Percentiles rank a stretch among this genome's conserved stretches.
Evolutionary conservation across 192 early-diverging fungal genomes (phyloP).

Genomic region (Coemansia sp.): DNA sequence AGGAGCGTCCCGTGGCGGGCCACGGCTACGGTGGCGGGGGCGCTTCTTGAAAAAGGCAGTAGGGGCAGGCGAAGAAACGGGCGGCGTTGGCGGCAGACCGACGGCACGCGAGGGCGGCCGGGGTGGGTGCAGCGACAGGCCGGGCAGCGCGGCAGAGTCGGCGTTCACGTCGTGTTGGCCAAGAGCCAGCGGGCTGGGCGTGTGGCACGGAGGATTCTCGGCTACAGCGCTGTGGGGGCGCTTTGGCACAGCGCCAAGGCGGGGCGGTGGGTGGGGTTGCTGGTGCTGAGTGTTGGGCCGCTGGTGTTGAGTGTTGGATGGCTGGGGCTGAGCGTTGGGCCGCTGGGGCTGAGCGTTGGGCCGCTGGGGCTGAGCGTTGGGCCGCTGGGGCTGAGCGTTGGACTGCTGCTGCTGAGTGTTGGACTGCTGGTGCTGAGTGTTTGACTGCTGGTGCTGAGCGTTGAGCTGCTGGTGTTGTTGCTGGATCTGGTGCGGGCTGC

Average conservation of each 20-base stretch:
- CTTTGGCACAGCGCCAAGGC: background rate
- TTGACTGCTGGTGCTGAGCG: too few relatives aligned
- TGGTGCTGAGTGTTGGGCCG: background rate
- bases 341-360: background rate
- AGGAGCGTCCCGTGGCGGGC: constrained; percentile 6
- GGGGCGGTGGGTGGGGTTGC: too few relatives aligned
- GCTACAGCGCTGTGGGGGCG: background rate
- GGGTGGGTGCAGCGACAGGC: background rate
- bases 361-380: too few relatives aligned
- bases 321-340: background rate
- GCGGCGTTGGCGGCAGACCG: background rate
- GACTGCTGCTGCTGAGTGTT: background rate
- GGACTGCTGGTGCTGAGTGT: too few relatives aligned
- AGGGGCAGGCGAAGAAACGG: background rate
- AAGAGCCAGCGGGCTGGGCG: background rate
- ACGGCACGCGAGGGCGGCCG: too few relatives aligned
- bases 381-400: too few relatives aligned
- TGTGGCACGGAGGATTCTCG: background rate
- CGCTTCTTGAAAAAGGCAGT: constrained; percentile 21
- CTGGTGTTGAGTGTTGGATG: background rate
- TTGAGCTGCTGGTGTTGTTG: background rate
- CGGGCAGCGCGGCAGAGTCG: background rate
- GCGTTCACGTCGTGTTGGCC: background rate
- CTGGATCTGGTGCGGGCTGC: background rate
- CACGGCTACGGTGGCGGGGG: constrained; percentile 19